Evolutionary conservation across 2,329 filamentous ascomycete genomes (phyloP).

Genomic region (Fusarium camptoceras): DNA sequence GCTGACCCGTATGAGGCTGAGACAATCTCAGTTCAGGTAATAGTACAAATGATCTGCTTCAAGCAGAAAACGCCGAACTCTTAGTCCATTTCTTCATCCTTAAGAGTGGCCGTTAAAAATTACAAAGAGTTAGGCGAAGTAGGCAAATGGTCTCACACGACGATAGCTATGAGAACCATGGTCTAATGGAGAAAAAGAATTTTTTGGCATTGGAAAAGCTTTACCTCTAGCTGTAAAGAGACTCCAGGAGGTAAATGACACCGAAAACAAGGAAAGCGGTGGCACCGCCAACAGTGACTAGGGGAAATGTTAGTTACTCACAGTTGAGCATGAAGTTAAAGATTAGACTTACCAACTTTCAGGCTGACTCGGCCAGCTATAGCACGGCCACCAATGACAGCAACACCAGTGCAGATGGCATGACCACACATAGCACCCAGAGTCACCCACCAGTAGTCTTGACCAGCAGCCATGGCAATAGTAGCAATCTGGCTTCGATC

Average conservation of each 20-base stretch:
- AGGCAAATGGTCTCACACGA: conserved; percentile 28
- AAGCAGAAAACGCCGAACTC: conserved; percentile 1
- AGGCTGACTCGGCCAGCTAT: conserved; percentile 95
- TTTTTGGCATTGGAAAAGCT: conserved; percentile 8
- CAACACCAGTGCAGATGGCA: conserved; percentile 87
- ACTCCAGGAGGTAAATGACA: conserved; percentile 89
- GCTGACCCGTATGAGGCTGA: conserved; percentile 15
- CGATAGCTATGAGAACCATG: conserved; percentile 18
- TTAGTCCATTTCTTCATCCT: conserved; percentile 7
- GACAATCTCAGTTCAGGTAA: conserved; percentile 29
- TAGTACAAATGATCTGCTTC: conserved; percentile 32
- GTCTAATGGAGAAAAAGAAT: conserved; percentile 25
- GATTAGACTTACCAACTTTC: conserved; percentile 82
- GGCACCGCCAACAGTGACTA: conserved; percentile 93
- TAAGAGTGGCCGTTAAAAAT: conserved; percentile 37
- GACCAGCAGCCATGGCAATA: conserved; percentile 97
- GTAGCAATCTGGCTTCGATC: conserved; percentile 98
- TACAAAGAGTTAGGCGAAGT: conserved; percentile 39
- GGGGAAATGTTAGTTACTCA: conserved; percentile 38
- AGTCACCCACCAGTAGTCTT: conserved; percentile 99
- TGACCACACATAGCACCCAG: conserved; percentile 88
- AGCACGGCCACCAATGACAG: conserved; percentile 90
- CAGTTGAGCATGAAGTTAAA: neutral
- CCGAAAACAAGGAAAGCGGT: conserved; percentile 91
- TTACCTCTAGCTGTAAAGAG: conserved; percentile 65